Evolutionary conservation across 331 rosid genomes (phyloP).

Genomic region (Stylosanthes scabra): DNA sequence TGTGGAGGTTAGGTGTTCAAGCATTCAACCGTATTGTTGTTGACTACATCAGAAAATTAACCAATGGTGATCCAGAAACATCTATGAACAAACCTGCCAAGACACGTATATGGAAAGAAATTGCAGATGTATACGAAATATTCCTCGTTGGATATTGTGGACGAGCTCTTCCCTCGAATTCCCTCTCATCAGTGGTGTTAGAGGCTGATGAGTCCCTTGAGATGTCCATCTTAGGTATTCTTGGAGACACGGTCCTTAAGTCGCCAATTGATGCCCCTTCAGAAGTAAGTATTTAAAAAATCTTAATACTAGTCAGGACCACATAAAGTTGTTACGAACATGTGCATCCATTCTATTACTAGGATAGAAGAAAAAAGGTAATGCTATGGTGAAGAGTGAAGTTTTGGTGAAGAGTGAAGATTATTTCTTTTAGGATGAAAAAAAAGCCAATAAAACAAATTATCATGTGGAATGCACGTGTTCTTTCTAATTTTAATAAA

Average conservation of each 20-base stretch:
- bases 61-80: constrained; percentile 53
- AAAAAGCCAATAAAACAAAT: no score
- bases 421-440: no score
- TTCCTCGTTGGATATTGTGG: constrained; percentile 98
- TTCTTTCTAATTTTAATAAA: no score
- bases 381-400: neutral
- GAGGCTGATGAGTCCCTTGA: constrained; percentile 89
- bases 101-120: constrained; percentile 93
- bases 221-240: constrained; percentile 71
- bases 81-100: constrained; percentile 70
- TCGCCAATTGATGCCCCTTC: constrained; percentile 74
- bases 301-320: constrained; percentile 22
- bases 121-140: constrained; percentile 91
- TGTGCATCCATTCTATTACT: constrained; percentile 11
- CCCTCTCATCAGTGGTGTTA: constrained; percentile 67
- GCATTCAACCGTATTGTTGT: constrained; percentile 76
- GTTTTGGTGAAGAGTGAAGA: no score
- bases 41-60: constrained; percentile 61
- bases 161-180: constrained; percentile 85
- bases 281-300: constrained; percentile 67
- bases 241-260: constrained; percentile 85
- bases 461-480: no score
- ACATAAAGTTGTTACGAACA: constrained; percentile 10
- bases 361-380: constrained; percentile 22
- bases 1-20: constrained; percentile 92